Conservation (phyloP, 441 rosid species). For the Aleurites moluccanus region DNA sequence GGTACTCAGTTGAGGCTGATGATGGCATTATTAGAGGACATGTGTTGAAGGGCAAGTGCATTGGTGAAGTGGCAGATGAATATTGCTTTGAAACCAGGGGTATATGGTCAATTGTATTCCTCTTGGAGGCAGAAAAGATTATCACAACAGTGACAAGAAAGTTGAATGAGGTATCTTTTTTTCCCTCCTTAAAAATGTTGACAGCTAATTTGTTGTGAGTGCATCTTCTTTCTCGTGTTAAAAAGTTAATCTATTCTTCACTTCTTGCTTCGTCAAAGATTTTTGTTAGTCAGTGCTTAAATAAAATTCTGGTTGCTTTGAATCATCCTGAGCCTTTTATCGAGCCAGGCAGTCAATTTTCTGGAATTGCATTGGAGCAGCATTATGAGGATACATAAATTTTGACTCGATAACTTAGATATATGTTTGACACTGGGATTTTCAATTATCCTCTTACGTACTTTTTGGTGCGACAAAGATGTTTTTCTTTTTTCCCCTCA, state of each 20-base stretch:
- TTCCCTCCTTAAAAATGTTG: not conserved
- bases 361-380: not conserved
- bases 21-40: conserved; percentile 77
- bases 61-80: conserved; percentile 54
- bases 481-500: not conserved
- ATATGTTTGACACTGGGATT: not conserved
- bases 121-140: conserved; percentile 87
- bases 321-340: not conserved
- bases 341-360: not conserved
- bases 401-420: not conserved
- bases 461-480: not conserved
- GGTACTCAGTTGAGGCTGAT: conserved; percentile 83
- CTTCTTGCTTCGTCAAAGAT: not conserved
- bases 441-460: not conserved
- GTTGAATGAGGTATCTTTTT: conserved; percentile 67
- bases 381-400: not conserved
- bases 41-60: conserved; percentile 60
- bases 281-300: not conserved
- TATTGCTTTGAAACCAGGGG: conserved; percentile 78
- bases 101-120: conserved; percentile 92
- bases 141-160: conserved; percentile 69
- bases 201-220: not conserved
- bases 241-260: not conserved
- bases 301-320: conserved; percentile 5
- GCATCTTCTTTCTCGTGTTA: not conserved